Conservation (phyloP, 805 yeast species). For the Alloascoidea hylecoeti region DNA sequence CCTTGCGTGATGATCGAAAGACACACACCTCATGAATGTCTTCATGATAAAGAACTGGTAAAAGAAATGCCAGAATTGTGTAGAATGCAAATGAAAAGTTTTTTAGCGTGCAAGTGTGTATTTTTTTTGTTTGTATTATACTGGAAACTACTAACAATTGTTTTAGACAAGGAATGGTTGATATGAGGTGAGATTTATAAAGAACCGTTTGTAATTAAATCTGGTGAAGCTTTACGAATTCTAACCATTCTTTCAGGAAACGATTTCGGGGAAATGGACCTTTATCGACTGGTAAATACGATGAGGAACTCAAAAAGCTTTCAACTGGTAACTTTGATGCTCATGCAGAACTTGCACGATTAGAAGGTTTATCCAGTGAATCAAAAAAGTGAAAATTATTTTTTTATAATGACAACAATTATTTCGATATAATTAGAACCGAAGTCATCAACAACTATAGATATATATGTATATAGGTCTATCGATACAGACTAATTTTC, state of each 20-base stretch:
- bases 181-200: conserved; percentile 41
- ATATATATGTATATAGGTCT: too few species aligned
- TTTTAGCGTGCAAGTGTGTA: conserved; percentile 61
- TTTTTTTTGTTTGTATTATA: conserved; percentile 3
- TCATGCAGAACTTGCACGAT: conserved; percentile 61
- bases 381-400: background rate
- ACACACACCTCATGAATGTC: conserved; percentile 78
- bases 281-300: conserved; percentile 82
- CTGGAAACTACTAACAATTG: background rate
- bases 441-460: too few species aligned
- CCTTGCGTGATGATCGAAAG: conserved; percentile 91
- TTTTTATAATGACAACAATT: too few species aligned
- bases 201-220: too few species aligned
- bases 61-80: conserved; percentile 80
- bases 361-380: conserved; percentile 24
- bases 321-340: conserved; percentile 76
- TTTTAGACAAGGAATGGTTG: conserved; percentile 60
- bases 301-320: conserved; percentile 70
- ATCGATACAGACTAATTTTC: too few species aligned
- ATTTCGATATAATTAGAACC: too few species aligned
- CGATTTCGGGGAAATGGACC: conserved; percentile 93
- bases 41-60: conserved; percentile 65
- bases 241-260: conserved; percentile 25
- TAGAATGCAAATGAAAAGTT: conserved; percentile 69
- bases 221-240: too few species aligned